Percentiles rank a stretch among this genome's conserved stretches.
Conservation (phyloP, 2,329 filamentous ascomycete species). For the Colletotrichum lentis region DNA sequence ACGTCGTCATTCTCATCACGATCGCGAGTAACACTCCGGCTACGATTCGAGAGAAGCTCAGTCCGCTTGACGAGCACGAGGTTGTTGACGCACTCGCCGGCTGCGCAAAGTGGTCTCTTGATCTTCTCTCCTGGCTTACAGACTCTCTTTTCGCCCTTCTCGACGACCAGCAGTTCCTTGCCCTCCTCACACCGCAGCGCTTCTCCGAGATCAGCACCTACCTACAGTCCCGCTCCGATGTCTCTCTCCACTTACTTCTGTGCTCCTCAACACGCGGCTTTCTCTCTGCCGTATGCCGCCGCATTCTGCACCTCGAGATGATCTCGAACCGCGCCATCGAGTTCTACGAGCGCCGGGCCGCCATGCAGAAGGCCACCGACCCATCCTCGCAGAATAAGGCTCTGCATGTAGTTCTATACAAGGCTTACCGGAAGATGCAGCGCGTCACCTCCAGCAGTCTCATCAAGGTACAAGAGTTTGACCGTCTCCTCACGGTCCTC, state of each 20-base stretch:
- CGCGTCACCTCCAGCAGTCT: slow-evolving; percentile 59
- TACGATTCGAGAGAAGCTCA: slow-evolving; percentile 63
- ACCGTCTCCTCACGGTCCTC: slow-evolving; percentile 64
- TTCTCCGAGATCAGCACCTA: slow-evolving; percentile 60
- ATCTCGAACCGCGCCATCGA: slow-evolving; percentile 59
- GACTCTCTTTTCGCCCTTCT: slow-evolving; percentile 66
- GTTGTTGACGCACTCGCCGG: slow-evolving; percentile 76
- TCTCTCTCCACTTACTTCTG: slow-evolving; percentile 71
- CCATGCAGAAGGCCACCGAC: slow-evolving; percentile 53
- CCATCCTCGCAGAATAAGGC: slow-evolving; percentile 50
- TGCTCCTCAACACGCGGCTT: slow-evolving; percentile 79
- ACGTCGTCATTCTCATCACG: slow-evolving; percentile 71
- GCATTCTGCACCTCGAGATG: slow-evolving; percentile 65
- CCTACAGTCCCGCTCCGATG: slow-evolving; percentile 63
- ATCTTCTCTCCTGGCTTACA: slow-evolving; percentile 71
- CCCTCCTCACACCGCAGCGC: slow-evolving; percentile 57
- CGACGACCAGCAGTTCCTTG: slow-evolving; percentile 60
- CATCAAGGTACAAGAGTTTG: slow-evolving; percentile 68
- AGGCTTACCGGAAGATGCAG: slow-evolving; percentile 64
- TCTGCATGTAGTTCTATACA: slow-evolving; percentile 62
- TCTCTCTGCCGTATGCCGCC: slow-evolving; percentile 72
- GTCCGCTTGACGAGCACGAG: slow-evolving; percentile 73
- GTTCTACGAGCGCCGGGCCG: slow-evolving; percentile 56
- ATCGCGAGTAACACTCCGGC: slow-evolving; percentile 67
- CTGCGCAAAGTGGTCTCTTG: slow-evolving; percentile 80